phyloP scores from a whole-genome alignment of 441 rosid species.

The Rhodomyrtus psidioides region DNA sequence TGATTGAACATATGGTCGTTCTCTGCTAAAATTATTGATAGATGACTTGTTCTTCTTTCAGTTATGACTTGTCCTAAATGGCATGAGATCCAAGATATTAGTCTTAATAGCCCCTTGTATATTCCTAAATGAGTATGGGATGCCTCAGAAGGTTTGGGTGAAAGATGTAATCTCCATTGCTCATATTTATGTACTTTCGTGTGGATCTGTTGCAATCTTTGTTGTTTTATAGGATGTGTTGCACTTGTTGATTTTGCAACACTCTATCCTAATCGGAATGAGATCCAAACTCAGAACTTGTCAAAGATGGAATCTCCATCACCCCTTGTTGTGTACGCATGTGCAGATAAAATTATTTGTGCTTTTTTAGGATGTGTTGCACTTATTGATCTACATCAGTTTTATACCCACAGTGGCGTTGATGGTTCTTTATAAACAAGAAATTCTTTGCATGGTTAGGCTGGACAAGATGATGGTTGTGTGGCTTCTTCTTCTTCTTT shows the following conservation, averaged over 20 bases:
- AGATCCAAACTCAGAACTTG: neutral
- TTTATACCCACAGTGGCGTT: neutral
- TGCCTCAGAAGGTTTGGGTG: neutral
- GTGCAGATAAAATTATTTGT: neutral
- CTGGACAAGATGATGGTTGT: neutral
- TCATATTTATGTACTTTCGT: neutral
- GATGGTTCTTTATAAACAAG: neutral
- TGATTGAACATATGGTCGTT: neutral
- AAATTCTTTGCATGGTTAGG: neutral
- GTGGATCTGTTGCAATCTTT: neutral
- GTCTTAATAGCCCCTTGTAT: neutral
- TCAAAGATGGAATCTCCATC: neutral
- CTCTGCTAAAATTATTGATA: neutral
- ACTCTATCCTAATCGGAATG: neutral
- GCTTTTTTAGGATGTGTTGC: neutral
- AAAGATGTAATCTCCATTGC: neutral
- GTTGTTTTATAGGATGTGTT: neutral
- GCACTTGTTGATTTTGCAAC: neutral
- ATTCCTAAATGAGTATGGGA: neutral
- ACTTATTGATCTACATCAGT: neutral
- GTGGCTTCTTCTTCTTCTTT: no score
- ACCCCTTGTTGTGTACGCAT: no score
- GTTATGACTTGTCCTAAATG: neutral
- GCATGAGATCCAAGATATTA: neutral
- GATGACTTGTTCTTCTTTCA: neutral